Base-by-base conservation (phyloP, 768 basidiomycete species). In the Hirschioporus abietinus region DNA sequence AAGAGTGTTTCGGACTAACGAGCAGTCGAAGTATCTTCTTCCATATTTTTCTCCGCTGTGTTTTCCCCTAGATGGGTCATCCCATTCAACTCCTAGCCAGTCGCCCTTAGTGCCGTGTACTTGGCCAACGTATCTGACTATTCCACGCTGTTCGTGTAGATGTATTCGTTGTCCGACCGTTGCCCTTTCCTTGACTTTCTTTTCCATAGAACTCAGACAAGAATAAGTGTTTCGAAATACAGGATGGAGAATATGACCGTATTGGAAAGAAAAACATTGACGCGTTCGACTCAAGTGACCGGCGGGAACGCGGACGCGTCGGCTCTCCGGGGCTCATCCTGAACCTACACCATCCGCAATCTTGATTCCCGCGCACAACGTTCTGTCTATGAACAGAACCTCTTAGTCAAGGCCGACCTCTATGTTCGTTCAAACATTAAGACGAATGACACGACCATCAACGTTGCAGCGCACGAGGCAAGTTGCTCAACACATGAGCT, bases 71-170 rank as follows among this genome's bases (percentile, higher is more conserved):
- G 75, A 67, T 23, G 88, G 84, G 72, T 94, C 89, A 73, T 99
- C 96, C 93, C 96, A 99, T 78, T 99, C 96, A 61, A 98, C 85
- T n/a, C 96, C 96, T n/a, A 95, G 82, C 96, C 96, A 99, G 15
- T 76, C 70, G 3, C 91, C 92, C 2, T 77, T 72, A 0, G 91
- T 87, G 17, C 83, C 83, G 20, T 85, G 78, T 23, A 96, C 87
- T 0, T 75, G 69, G 1, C 94, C 94, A 17, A 83, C 76, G 72
- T 84, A 95, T 76, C 77, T 86, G 68, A 96, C 76, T 4, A 92
- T 93, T 1, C 90, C 93, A 59, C 84, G 73, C 71, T 87, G 74
- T 23, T 82, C 84, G 64, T 81, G 77, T 65, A 84, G 75, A 69
- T 69, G 76, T 70, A 93, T 79, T 65, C 92, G 86, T 60, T 84